phyloP scores from a whole-genome alignment of 768 basidiomycete genomes.

The Xanthoconium stramineum region DNA sequence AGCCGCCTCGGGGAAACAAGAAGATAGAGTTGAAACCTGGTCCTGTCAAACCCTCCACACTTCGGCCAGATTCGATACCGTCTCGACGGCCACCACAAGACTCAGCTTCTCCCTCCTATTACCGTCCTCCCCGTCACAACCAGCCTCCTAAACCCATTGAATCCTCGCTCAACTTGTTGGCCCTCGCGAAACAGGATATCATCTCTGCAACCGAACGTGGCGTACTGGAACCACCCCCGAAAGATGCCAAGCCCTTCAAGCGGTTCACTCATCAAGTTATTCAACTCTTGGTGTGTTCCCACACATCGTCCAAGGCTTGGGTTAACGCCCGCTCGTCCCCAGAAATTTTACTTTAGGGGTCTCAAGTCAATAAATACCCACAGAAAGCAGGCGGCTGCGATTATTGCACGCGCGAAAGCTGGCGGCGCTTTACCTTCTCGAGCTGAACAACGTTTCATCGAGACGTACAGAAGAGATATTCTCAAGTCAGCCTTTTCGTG shows the following conservation, averaged over 20 bases:
- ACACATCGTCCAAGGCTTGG: neutral
- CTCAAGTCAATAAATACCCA: slow-evolving; percentile 69
- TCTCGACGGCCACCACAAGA: slow-evolving; percentile 23
- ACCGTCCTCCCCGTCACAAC: slow-evolving; percentile 25
- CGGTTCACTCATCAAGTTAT: slow-evolving; percentile 48
- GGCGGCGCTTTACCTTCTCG: slow-evolving; percentile 66
- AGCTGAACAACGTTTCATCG: slow-evolving; percentile 66
- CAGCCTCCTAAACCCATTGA: slow-evolving; percentile 18
- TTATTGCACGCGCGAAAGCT: slow-evolving; percentile 50
- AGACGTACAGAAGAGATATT: slow-evolving; percentile 62
- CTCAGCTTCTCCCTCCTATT: slow-evolving; percentile 23
- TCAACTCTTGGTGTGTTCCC: slow-evolving; percentile 41
- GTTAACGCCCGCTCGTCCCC: neutral
- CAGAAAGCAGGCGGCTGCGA: slow-evolving; percentile 49
- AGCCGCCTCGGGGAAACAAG: slow-evolving; percentile 34
- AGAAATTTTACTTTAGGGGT: slow-evolving; percentile 87
- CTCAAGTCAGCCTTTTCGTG: slow-evolving; percentile 51
- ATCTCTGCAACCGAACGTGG: slow-evolving; percentile 65
- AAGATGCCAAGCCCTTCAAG: slow-evolving; percentile 53
- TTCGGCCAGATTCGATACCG: slow-evolving; percentile 17
- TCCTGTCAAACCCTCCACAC: slow-evolving; percentile 47
- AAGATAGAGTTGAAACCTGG: slow-evolving; percentile 64
- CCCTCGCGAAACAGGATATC: slow-evolving; percentile 59
- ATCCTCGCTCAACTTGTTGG: slow-evolving; percentile 35
- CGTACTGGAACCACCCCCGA: slow-evolving; percentile 63